Evolutionary conservation across 345 rosid genomes (phyloP).

Genomic region (Populus tremula): DNA sequence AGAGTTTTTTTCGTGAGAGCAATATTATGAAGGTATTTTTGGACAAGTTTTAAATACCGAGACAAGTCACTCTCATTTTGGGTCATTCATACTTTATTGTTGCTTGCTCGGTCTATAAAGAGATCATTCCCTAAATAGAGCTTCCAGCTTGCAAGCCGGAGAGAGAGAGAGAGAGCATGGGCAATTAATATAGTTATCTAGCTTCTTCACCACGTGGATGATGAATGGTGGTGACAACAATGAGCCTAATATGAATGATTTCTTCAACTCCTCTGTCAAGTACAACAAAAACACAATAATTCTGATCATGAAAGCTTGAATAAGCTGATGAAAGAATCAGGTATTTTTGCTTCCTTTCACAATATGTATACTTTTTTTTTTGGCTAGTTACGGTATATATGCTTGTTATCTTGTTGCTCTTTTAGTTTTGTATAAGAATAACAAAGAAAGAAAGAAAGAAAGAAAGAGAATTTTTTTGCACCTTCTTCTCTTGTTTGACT

Average conservation of each 20-base stretch:
- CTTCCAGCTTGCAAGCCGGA: neutral
- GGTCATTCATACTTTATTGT: neutral
- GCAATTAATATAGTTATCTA: neutral
- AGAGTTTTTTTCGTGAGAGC: too few species aligned
- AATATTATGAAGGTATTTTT: too few species aligned
- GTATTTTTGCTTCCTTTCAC: constrained; percentile 4
- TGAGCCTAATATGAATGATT: constrained; percentile 4
- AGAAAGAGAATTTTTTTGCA: neutral
- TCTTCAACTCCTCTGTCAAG: constrained; percentile 6
- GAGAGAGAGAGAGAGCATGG: neutral
- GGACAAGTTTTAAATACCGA: too few species aligned
- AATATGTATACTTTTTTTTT: neutral
- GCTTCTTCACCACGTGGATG: neutral
- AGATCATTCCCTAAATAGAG: neutral
- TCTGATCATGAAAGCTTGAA: constrained; percentile 8
- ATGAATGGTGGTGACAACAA: neutral
- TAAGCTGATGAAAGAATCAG: constrained; percentile 24
- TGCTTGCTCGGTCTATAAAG: neutral
- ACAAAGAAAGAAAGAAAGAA: neutral
- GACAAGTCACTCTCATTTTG: too few species aligned
- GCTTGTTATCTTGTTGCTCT: neutral
- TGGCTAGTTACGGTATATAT: neutral
- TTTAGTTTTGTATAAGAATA: neutral
- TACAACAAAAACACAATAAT: constrained; percentile 9
- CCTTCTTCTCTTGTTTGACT: neutral